Base-by-base conservation (phyloP, 257 asterid genomes). In the Solanum ossicruentum region DNA sequence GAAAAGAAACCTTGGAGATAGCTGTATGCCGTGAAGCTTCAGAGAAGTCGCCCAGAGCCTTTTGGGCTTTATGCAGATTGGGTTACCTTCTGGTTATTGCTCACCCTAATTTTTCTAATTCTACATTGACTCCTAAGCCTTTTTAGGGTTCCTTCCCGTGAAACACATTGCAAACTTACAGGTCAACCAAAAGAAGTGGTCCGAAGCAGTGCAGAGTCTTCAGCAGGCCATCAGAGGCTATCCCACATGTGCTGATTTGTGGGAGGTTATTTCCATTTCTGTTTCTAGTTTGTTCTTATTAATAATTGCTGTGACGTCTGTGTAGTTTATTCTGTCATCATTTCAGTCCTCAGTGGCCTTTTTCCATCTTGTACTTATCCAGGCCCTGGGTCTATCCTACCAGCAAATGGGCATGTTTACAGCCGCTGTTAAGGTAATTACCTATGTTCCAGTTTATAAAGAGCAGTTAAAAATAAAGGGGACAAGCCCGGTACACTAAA, bases 341-440 rank as follows among this genome's bases (percentile, higher is more conserved):
- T 72, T 75, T 88, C 41, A 70, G 51, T 41, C 58, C 84, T 66
- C 69, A 28, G 67, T 52, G 66, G n/a, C 71, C 86, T 79, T 21
- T 84, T 86, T 88, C 80, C 86, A 84, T 83, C 80, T 89, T 73
- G 39, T 49, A 73, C 81, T 45, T 73, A 1, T 75, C 83, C 83
- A 96, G 99, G 91, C 97, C 70, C 89, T 96, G 82, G 99, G 98
- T 87, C 98, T 96, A 89, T 93, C 98, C 87, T 96, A 96, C 85
- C 96, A 93, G 77, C 94, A 93, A 60, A 87, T 95, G 97, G 98
- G 99, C 88, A 96, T 95, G 99, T 92, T 93, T 86, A 96, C 98
- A 84, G 98, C 99, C 56, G 98, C 99, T 71, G 91, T 92, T 82
- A 96, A 96, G 99, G 99, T 95, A 73, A 84, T 61, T 81, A 41